These are phyloP conservation scores for Penicillium canescens DNA, from an alignment of 495 filamentous ascomycete species.

Conservation along the genomic window DNA sequence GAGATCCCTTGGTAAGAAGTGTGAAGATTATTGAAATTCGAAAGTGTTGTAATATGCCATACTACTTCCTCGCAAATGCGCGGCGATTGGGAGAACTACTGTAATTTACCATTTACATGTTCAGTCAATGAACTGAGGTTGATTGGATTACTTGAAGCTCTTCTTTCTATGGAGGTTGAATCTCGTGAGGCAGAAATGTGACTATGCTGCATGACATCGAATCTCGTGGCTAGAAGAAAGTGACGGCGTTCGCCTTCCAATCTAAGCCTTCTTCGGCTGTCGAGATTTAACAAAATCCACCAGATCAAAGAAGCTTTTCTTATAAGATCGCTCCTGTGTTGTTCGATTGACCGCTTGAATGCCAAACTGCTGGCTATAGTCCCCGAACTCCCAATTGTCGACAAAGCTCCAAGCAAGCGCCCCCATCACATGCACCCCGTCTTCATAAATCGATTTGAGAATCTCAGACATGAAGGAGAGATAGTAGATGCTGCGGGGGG, in stretches of 20 bases:
- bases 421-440: conserved; percentile 46
- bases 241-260: neutral
- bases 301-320: conserved; percentile 50
- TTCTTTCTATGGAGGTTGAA: too few species aligned
- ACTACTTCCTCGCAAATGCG: too few species aligned
- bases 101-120: too few species aligned
- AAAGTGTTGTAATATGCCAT: too few species aligned
- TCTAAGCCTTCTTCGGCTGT: conserved; percentile 1
- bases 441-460: conserved; percentile 44
- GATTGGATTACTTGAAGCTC: too few species aligned
- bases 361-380: conserved; percentile 40
- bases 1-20: conserved; percentile 33
- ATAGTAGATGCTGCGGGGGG: conserved; percentile 42
- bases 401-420: conserved; percentile 46
- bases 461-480: conserved; percentile 42
- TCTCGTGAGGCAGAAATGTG: too few species aligned
- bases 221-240: neutral
- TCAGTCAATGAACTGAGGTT: too few species aligned
- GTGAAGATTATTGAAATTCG: too few species aligned
- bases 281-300: conserved; percentile 41
- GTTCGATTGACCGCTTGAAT: conserved; percentile 45
- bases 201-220: too few species aligned
- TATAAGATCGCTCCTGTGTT: conserved; percentile 38
- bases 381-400: conserved; percentile 51
- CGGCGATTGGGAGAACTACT: too few species aligned